phyloP scores from a whole-genome alignment of 768 basidiomycete genomes.

The Agaricus blazei region DNA sequence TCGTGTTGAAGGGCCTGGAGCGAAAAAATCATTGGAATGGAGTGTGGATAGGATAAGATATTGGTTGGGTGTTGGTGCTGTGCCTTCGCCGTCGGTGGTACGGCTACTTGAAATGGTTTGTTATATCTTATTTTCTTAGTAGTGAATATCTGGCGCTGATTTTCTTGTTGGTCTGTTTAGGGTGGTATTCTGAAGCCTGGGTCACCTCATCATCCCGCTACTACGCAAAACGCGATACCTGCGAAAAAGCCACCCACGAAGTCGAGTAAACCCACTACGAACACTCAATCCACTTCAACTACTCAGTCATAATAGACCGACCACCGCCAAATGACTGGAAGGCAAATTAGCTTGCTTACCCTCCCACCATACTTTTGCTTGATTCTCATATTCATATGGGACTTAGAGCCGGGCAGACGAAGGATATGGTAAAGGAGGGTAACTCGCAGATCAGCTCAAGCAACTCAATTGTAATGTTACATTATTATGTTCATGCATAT shows the following conservation, averaged over 20 bases:
- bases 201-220: slow-evolving; percentile 49
- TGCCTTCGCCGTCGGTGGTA: slow-evolving; percentile 73
- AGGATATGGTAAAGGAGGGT: too few species aligned
- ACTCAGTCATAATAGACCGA: too few species aligned
- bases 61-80: slow-evolving; percentile 84
- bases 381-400: too few species aligned
- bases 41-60: slow-evolving; percentile 86
- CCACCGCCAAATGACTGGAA: too few species aligned
- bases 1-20: slow-evolving; percentile 40
- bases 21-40: slow-evolving; percentile 80
- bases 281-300: too few species aligned
- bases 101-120: slow-evolving; percentile 76
- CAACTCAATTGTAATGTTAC: background rate
- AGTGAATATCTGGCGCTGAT: slow-evolving; percentile 4
- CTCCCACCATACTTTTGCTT: too few species aligned
- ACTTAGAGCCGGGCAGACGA: too few species aligned
- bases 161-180: slow-evolving; percentile 24
- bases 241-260: slow-evolving; percentile 11
- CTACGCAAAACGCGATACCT: slow-evolving; percentile 8
- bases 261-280: background rate
- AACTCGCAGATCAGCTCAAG: background rate
- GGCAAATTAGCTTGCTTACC: too few species aligned
- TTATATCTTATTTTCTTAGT: slow-evolving; percentile 10
- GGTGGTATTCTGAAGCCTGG: slow-evolving; percentile 57
- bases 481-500: background rate